These are phyloP conservation scores for Coprinopsis strossmayeri DNA, from an alignment of 768 basidiomycete species.

Conservation along the genomic window DNA sequence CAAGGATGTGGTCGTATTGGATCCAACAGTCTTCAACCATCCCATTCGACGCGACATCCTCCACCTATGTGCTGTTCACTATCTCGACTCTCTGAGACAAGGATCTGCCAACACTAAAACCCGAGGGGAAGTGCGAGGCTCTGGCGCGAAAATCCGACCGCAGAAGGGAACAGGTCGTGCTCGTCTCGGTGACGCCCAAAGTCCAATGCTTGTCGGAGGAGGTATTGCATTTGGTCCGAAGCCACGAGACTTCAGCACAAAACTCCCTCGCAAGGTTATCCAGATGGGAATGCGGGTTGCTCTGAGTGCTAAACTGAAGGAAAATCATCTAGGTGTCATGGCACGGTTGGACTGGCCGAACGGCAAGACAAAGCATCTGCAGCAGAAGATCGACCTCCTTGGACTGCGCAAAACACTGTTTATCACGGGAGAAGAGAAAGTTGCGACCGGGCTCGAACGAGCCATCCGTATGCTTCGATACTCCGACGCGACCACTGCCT, in stretches of 20 bases:
- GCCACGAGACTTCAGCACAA: slow-evolving; percentile 87
- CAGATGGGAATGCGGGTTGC: slow-evolving; percentile 92
- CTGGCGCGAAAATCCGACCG: slow-evolving; percentile 79
- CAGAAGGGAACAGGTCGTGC: slow-evolving; percentile 93
- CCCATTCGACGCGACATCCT: slow-evolving; percentile 90
- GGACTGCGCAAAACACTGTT: slow-evolving; percentile 74
- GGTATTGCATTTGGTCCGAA: slow-evolving; percentile 90
- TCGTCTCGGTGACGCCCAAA: slow-evolving; percentile 83
- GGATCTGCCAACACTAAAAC: slow-evolving; percentile 91
- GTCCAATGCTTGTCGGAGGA: slow-evolving; percentile 85
- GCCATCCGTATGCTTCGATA: slow-evolving; percentile 68
- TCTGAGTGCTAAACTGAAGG: slow-evolving; percentile 74
- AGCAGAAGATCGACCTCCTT: slow-evolving; percentile 52
- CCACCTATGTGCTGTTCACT: slow-evolving; percentile 84
- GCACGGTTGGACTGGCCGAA: slow-evolving; percentile 64
- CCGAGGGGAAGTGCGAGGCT: slow-evolving; percentile 83
- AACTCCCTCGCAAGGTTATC: slow-evolving; percentile 88
- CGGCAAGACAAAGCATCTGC: slow-evolving; percentile 64
- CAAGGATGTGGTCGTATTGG: slow-evolving; percentile 52
- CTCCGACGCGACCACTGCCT: slow-evolving; percentile 54
- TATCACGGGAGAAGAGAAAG: slow-evolving; percentile 54
- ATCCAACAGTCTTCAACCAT: slow-evolving; percentile 81
- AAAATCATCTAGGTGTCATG: slow-evolving; percentile 71
- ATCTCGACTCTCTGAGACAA: slow-evolving; percentile 85
- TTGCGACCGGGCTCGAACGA: slow-evolving; percentile 50